Percentiles rank a stretch among this genome's conserved stretches.
Evolutionary conservation across 2,329 filamentous ascomycete species (phyloP).

Genomic region (Ophiostoma sp.): DNA sequence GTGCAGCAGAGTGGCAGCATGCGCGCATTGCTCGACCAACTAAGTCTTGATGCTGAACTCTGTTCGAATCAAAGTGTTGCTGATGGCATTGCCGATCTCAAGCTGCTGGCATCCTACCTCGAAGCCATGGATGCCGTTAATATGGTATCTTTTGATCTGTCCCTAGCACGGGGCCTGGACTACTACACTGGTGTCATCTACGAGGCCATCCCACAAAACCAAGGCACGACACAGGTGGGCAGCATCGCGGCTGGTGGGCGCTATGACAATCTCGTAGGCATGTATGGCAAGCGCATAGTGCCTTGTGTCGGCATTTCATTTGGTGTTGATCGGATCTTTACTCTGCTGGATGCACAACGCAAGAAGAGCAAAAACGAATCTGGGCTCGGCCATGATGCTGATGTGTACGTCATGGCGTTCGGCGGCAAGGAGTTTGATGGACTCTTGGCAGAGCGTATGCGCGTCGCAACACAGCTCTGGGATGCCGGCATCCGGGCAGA

Average conservation of each 20-base stretch:
- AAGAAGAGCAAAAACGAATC: slow-evolving; percentile 39
- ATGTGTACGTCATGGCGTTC: slow-evolving; percentile 93
- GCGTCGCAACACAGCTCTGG: slow-evolving; percentile 71
- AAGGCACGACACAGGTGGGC: slow-evolving; percentile 54
- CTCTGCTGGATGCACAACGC: slow-evolving; percentile 73
- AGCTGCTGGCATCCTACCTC: slow-evolving; percentile 76
- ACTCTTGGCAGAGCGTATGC: slow-evolving; percentile 76
- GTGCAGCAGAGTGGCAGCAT: slow-evolving; percentile 40
- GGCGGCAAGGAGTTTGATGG: slow-evolving; percentile 68
- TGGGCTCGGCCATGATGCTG: slow-evolving; percentile 66
- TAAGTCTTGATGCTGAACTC: slow-evolving; percentile 57
- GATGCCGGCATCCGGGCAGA: slow-evolving; percentile 85
- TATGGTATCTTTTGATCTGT: slow-evolving; percentile 81
- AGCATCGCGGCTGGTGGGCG: slow-evolving; percentile 85
- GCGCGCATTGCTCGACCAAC: slow-evolving; percentile 60
- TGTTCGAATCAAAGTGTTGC: slow-evolving; percentile 36
- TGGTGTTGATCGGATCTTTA: slow-evolving; percentile 92
- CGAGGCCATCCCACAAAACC: slow-evolving; percentile 52
- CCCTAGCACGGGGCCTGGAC: slow-evolving; percentile 66
- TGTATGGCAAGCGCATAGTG: slow-evolving; percentile 83
- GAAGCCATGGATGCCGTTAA: slow-evolving; percentile 65
- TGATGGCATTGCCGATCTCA: slow-evolving; percentile 64
- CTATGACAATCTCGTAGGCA: slow-evolving; percentile 89
- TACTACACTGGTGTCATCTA: slow-evolving; percentile 73
- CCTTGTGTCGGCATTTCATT: slow-evolving; percentile 92